phyloP scores from a whole-genome alignment of 768 basidiomycete species.

The Dentipellis sp. region DNA sequence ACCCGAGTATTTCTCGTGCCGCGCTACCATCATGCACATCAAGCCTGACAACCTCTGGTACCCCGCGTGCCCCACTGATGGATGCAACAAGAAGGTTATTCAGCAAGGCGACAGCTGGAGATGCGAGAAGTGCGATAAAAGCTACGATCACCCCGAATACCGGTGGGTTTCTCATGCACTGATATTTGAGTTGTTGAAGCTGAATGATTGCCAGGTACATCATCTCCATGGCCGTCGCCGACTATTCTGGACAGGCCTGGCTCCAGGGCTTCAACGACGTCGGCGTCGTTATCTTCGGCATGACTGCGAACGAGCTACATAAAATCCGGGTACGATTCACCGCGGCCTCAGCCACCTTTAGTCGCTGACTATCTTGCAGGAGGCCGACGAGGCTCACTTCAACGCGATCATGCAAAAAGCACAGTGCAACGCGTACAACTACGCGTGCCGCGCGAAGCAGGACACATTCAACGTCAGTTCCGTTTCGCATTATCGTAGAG shows the following conservation, averaged over 20 bases:
- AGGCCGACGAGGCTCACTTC: constrained; percentile 50
- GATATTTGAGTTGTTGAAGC: constrained; percentile 1
- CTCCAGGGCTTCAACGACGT: constrained; percentile 93
- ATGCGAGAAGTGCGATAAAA: constrained; percentile 88
- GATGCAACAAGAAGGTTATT: constrained; percentile 86
- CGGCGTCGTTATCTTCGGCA: constrained; percentile 67
- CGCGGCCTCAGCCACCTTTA: background rate
- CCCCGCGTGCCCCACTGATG: constrained; percentile 73
- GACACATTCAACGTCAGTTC: constrained; percentile 73
- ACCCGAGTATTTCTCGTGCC: constrained; percentile 67
- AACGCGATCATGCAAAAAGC: constrained; percentile 52
- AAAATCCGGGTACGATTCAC: constrained; percentile 46
- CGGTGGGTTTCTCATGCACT: constrained; percentile 42
- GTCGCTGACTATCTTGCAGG: constrained; percentile 26
- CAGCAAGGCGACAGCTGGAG: constrained; percentile 65
- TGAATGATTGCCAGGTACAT: constrained; percentile 46
- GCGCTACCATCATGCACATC: constrained; percentile 85
- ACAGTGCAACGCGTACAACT: constrained; percentile 65
- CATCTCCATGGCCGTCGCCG: constrained; percentile 80
- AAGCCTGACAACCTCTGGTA: constrained; percentile 77
- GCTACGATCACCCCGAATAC: constrained; percentile 62
- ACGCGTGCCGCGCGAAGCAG: constrained; percentile 78
- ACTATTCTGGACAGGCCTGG: constrained; percentile 87
- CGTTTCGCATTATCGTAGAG: background rate
- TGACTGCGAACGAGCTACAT: constrained; percentile 69